Evolutionary conservation across 139 green algal species (phyloP).

Genomic region (Volvox reticuliferus): DNA sequence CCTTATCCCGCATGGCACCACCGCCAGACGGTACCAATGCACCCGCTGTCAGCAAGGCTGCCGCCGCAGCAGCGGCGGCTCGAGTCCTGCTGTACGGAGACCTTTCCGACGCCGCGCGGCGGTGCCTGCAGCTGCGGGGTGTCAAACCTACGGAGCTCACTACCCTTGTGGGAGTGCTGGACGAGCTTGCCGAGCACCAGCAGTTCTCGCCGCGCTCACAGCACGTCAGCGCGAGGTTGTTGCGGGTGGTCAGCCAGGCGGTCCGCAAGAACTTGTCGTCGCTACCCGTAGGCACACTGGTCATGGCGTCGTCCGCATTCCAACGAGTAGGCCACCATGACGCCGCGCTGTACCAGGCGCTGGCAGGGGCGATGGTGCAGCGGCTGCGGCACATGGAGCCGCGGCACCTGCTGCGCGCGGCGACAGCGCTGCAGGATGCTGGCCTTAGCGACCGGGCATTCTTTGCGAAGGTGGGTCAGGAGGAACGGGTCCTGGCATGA

Average conservation of each 20-base stretch:
- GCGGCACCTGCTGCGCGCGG: conserved; percentile 6
- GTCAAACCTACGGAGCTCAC: conserved; percentile 35
- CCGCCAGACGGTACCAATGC: not conserved
- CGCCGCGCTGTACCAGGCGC: conserved; percentile 3
- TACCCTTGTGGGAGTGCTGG: conserved; percentile 5
- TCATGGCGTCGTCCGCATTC: conserved; percentile 10
- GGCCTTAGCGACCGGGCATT: not conserved
- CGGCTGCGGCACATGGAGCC: conserved; percentile 16
- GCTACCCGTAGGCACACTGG: conserved; percentile 22
- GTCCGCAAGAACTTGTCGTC: not conserved
- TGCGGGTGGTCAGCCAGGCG: conserved; percentile 14
- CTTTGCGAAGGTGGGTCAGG: not conserved
- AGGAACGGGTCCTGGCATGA: too few relatives aligned
- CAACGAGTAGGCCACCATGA: not conserved
- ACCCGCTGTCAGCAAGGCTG: not conserved
- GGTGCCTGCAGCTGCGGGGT: not conserved
- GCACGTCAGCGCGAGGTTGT: not conserved
- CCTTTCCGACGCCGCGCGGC: conserved; percentile 12
- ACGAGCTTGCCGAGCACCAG: conserved; percentile 22
- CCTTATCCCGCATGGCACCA: conserved; percentile 20
- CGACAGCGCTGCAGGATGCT: conserved; percentile 1
- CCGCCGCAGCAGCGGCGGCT: not conserved
- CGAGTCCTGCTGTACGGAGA: conserved; percentile 23
- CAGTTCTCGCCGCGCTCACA: not conserved
- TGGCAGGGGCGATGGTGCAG: not conserved